Percentiles rank a stretch among this genome's conserved stretches.
These are phyloP conservation scores for Suillus luteus DNA, from an alignment of 768 basidiomycete species.

Conservation along the genomic window DNA sequence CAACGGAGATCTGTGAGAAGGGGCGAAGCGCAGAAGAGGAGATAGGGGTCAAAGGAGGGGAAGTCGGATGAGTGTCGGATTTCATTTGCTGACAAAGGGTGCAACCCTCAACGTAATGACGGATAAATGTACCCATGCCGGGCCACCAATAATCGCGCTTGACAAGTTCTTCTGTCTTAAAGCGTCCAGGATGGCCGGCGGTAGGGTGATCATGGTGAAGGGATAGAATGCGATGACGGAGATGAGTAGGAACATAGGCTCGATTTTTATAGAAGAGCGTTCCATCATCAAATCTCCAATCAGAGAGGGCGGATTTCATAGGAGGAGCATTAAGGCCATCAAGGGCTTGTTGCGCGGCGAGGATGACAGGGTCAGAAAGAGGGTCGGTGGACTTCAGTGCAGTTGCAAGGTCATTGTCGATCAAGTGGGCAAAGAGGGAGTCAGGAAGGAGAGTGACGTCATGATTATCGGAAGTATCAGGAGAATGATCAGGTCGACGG, in stretches of 20 bases:
- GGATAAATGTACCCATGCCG: not conserved
- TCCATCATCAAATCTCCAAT: not conserved
- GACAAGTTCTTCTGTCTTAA: not conserved
- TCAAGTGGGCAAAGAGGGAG: too few species aligned
- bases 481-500: too few species aligned
- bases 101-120: too few species aligned
- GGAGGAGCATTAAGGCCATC: not conserved
- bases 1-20: not conserved
- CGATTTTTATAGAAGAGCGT: not conserved
- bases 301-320: not conserved
- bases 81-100: not conserved
- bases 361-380: not conserved
- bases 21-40: too few species aligned
- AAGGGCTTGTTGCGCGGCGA: not conserved
- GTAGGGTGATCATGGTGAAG: too few species aligned
- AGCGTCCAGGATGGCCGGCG: too few species aligned
- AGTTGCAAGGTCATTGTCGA: too few species aligned
- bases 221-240: too few species aligned
- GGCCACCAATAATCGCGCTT: not conserved
- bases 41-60: not conserved
- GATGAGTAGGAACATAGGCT: too few species aligned
- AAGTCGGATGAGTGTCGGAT: not conserved
- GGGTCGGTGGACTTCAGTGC: too few species aligned
- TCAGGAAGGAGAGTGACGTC: too few species aligned
- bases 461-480: too few species aligned